Evolutionary conservation across 331 rosid species (phyloP).

Genomic region (Quercus lobata): DNA sequence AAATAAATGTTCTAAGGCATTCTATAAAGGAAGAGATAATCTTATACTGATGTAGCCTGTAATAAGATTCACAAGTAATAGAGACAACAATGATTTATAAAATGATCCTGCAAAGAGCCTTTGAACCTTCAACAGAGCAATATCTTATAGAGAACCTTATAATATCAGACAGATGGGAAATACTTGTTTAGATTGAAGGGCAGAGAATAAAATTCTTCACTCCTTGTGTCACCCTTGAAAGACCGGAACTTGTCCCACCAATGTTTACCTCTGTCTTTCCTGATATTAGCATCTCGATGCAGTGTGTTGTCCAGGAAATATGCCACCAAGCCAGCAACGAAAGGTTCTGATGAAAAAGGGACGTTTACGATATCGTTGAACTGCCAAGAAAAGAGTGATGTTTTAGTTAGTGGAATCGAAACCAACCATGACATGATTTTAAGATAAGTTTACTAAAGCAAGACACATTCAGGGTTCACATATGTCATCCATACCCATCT

Average conservation of each 20-base stretch:
- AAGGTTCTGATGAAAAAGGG: constrained; percentile 88
- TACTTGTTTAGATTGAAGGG: constrained; percentile 96
- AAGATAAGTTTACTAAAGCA: not conserved
- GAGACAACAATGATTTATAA: constrained; percentile 24
- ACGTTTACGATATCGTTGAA: constrained; percentile 93
- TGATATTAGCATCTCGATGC: constrained; percentile 36
- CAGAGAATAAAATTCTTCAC: constrained; percentile 92
- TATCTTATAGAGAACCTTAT: constrained; percentile 21
- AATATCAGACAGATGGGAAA: constrained; percentile 86
- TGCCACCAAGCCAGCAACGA: constrained; percentile 82
- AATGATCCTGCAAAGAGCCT: constrained; percentile 18
- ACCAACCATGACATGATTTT: not conserved
- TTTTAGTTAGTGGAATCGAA: not conserved
- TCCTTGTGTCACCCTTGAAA: constrained; percentile 71
- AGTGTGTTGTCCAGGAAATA: constrained; percentile 89
- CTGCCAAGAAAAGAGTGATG: constrained; percentile 35
- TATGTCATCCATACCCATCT: constrained; percentile 74
- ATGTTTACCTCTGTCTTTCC: constrained; percentile 93
- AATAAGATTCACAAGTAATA: constrained; percentile 5
- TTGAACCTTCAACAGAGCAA: constrained; percentile 20
- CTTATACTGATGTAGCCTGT: constrained; percentile 42
- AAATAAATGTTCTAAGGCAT: constrained; percentile 36
- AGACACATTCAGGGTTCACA: not conserved
- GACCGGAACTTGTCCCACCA: constrained; percentile 97
- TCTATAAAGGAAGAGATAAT: constrained; percentile 37